Conservation (phyloP, 345 rosid species). For the Heritiera littoralis region DNA sequence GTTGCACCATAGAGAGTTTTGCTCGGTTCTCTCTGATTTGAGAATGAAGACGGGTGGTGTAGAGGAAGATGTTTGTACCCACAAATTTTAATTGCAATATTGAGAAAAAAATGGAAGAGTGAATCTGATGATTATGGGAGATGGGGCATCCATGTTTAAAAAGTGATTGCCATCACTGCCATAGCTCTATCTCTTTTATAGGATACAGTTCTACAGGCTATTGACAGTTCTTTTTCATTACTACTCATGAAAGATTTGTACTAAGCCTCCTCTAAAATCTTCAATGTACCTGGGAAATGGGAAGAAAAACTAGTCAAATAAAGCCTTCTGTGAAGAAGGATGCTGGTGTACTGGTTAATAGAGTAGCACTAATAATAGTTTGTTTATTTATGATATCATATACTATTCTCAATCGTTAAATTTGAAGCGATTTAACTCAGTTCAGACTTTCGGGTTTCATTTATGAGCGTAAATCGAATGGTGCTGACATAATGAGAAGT, state of each 20-base stretch:
- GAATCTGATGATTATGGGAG: not conserved
- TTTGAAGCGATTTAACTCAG: no score
- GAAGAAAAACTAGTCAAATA: no score
- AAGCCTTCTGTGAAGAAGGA: no score
- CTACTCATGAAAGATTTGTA: not conserved
- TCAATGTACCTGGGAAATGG: no score
- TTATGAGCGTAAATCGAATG: no score
- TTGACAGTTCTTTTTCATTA: not conserved
- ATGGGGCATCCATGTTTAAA: not conserved
- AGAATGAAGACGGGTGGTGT: not conserved
- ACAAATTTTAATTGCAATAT: not conserved
- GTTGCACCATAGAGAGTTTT: not conserved
- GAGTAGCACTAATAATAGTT: no score
- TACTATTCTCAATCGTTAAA: no score
- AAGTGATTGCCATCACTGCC: not conserved
- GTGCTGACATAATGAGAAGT: no score
- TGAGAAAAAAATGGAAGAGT: not conserved
- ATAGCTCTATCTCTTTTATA: not conserved
- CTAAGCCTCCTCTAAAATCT: constrained; percentile 6
- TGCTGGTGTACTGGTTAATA: no score
- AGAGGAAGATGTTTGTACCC: not conserved
- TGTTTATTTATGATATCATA: no score
- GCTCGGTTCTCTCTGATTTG: not conserved
- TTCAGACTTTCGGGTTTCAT: no score
- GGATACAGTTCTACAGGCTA: not conserved